phyloP scores from a whole-genome alignment of 441 rosid genomes.

The Gossypium davidsonii region DNA sequence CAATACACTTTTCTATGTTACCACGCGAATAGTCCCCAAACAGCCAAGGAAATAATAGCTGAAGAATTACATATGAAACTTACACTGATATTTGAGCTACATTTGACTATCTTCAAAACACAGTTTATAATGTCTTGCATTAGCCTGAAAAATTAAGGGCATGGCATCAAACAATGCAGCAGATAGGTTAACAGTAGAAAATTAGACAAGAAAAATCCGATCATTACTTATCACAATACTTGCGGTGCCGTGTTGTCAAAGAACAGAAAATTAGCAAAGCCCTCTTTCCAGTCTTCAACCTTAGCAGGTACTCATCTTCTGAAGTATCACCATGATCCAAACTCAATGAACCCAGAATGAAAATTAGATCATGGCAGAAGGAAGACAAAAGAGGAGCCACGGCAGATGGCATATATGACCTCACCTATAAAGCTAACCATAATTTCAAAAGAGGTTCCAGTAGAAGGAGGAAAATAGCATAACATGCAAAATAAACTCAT shows the following conservation, averaged over 20 bases:
- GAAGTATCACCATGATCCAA: conserved; percentile 34
- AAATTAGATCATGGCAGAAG: conserved; percentile 46
- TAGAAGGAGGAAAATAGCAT: conserved; percentile 17
- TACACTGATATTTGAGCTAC: conserved; percentile 54
- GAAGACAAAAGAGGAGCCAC: conserved; percentile 52
- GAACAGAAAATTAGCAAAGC: conserved; percentile 64
- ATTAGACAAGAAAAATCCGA: not conserved
- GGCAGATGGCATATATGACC: conserved; percentile 73
- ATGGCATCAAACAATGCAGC: conserved; percentile 7
- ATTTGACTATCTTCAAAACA: conserved; percentile 49
- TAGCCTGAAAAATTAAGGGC: conserved; percentile 41
- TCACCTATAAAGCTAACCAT: conserved; percentile 47
- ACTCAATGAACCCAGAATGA: conserved; percentile 56
- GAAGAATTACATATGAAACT: conserved; percentile 18
- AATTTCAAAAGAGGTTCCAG: conserved; percentile 23
- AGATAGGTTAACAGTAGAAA: conserved; percentile 6
- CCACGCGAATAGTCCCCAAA: not conserved
- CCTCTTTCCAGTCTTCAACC: conserved; percentile 73
- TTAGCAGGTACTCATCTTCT: conserved; percentile 40
- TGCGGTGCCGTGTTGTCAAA: conserved; percentile 72
- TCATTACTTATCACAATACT: conserved; percentile 68
- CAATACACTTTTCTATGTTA: not conserved
- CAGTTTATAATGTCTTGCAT: conserved; percentile 60
- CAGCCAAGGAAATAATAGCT: conserved; percentile 11
- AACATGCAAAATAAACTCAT: conserved; percentile 16